Conservation (phyloP, 192 early-diverging fungal species). For the Linnemannia hyalina region DNA sequence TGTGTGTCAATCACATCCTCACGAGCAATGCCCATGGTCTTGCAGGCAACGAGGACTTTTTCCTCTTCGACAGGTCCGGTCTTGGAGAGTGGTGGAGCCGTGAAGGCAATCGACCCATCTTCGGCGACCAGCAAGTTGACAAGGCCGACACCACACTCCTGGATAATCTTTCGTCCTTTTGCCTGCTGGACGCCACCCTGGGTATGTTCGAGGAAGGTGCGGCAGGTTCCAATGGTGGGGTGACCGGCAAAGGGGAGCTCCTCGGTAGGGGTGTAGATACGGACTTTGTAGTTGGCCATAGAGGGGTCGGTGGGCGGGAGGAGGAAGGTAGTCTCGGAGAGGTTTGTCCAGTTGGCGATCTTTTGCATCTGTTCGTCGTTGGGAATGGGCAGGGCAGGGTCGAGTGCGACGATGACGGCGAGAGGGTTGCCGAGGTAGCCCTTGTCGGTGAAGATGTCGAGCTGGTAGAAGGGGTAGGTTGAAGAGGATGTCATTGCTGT, state of each 20-base stretch:
- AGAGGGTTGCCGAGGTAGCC: constrained; percentile 26
- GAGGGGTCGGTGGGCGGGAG: constrained; percentile 36
- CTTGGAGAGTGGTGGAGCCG: constrained; percentile 29
- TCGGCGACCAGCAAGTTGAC: constrained; percentile 3
- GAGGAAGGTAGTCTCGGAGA: constrained; percentile 38
- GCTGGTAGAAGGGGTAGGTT: constrained; percentile 37
- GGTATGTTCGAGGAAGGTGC: constrained; percentile 26
- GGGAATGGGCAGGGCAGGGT: constrained; percentile 27
- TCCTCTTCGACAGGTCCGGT: constrained; percentile 31
- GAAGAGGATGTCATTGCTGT: not conserved
- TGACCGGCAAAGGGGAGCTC: constrained; percentile 42
- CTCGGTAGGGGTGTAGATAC: constrained; percentile 22
- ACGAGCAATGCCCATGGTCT: constrained; percentile 27
- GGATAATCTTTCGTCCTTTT: constrained; percentile 19
- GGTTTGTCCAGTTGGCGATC: constrained; percentile 38
- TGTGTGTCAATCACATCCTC: constrained; percentile 24
- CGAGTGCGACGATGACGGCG: constrained; percentile 30
- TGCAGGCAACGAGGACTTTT: constrained; percentile 8
- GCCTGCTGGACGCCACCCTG: not conserved
- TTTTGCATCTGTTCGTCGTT: constrained; percentile 23
- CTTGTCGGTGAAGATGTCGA: constrained; percentile 41
- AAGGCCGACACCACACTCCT: constrained; percentile 38
- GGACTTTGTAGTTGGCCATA: constrained; percentile 32
- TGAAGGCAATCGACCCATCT: constrained; percentile 21
- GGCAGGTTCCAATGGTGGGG: constrained; percentile 31